A percentile compares a stretch with the other conserved stretches of the same genome.
Conservation (phyloP, 2,329 filamentous ascomycete species). For the Zymoseptoria ardabiliae region DNA sequence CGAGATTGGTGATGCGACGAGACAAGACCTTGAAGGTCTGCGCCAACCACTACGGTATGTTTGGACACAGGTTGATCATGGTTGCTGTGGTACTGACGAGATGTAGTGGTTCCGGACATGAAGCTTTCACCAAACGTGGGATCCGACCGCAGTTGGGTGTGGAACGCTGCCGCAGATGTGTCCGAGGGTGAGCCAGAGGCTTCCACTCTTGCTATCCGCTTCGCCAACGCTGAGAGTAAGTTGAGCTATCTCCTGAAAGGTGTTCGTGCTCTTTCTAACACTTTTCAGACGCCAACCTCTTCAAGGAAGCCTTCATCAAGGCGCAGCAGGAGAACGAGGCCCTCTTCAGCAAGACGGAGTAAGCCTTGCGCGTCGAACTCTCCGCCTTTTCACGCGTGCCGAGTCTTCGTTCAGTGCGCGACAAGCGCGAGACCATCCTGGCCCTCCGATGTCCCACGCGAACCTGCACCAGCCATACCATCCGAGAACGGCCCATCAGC, state of each 20-base stretch:
- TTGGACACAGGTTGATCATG: background rate
- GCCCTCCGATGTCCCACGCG: background rate
- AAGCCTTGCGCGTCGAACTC: conserved; percentile 3
- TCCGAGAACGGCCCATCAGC: background rate
- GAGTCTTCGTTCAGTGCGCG: background rate
- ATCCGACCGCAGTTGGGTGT: conserved; percentile 97
- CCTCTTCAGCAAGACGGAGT: conserved; percentile 52
- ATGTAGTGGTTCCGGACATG: conserved; percentile 89
- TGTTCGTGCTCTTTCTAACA: conserved; percentile 8
- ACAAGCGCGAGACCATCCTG: background rate
- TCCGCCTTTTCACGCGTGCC: conserved; percentile 4
- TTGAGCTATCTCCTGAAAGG: conserved; percentile 18
- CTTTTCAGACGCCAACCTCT: conserved; percentile 75
- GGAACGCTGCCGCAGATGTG: conserved; percentile 96
- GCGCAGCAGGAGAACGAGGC: conserved; percentile 93
- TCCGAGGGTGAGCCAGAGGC: conserved; percentile 97
- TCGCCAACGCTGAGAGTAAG: conserved; percentile 95
- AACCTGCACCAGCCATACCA: background rate
- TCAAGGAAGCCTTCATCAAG: conserved; percentile 97
- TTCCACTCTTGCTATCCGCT: conserved; percentile 90
- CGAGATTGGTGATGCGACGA: conserved; percentile 92
- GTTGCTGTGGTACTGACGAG: conserved; percentile 21
- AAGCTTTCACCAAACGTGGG: conserved; percentile 97
- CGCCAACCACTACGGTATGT: conserved; percentile 98
- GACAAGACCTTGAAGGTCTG: conserved; percentile 99